Evolutionary conservation across 768 basidiomycete species (phyloP).

Genomic region (Kwoniella europaea): DNA sequence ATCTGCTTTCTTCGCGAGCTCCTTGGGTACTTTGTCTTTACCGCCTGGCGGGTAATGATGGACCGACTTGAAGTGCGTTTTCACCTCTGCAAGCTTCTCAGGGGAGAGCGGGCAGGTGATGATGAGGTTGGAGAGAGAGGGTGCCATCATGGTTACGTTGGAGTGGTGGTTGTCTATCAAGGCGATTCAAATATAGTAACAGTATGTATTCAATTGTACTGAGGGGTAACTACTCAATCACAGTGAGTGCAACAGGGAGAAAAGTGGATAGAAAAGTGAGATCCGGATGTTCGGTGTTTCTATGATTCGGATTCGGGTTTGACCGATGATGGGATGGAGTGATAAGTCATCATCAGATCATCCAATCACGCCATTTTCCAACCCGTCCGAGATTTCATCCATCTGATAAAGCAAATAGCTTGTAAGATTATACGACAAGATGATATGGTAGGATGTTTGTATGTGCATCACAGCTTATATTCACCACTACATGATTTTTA

Average conservation of each 20-base stretch:
- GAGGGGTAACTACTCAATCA: too few relatives aligned
- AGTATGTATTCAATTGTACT: too few relatives aligned
- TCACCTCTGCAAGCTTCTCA: slow-evolving; percentile 22
- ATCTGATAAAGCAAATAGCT: neutral
- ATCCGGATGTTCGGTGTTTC: neutral
- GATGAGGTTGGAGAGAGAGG: slow-evolving; percentile 16
- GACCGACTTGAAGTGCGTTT: slow-evolving; percentile 42
- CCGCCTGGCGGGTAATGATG: slow-evolving; percentile 35
- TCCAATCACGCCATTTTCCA: neutral
- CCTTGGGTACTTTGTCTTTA: slow-evolving; percentile 16
- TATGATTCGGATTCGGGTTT: neutral
- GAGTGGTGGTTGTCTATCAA: neutral
- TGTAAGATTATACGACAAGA: too few relatives aligned
- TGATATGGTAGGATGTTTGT: too few relatives aligned
- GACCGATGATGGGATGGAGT: neutral
- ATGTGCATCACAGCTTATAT: too few relatives aligned
- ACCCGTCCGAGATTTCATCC: neutral
- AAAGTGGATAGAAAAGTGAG: neutral
- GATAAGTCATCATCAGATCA: neutral
- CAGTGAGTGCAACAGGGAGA: too few relatives aligned
- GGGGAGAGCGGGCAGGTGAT: slow-evolving; percentile 28
- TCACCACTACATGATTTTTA: too few relatives aligned
- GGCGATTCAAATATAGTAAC: too few relatives aligned
- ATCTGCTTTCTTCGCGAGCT: slow-evolving; percentile 34
- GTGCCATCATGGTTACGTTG: slow-evolving; percentile 17